Percentiles rank a stretch among this genome's conserved stretches.
Evolutionary conservation across 108 stramenopile species (phyloP).

Genomic region (Nitzschia sp.): DNA sequence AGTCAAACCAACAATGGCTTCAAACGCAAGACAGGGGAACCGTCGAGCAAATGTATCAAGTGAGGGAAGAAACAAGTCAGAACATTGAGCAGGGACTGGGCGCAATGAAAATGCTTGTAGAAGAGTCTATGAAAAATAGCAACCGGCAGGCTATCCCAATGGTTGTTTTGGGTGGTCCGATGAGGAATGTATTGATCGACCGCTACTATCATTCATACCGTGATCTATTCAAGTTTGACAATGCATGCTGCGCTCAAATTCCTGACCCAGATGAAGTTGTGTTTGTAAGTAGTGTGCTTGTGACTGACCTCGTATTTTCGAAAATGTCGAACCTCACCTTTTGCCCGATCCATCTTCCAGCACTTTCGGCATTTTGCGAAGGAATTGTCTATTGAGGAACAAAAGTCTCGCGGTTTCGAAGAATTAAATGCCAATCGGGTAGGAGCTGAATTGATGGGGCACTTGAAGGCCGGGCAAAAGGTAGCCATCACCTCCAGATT

Average conservation of each 20-base stretch:
- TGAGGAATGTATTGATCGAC: constrained; percentile 14
- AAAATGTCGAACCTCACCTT: neutral
- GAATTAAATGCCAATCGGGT: constrained; percentile 40
- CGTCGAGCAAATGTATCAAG: neutral
- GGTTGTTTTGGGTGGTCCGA: constrained; percentile 11
- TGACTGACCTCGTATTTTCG: neutral
- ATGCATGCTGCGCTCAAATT: constrained; percentile 22
- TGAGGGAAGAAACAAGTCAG: neutral
- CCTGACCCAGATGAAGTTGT: constrained; percentile 52
- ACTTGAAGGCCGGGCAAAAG: constrained; percentile 42
- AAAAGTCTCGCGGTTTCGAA: constrained; percentile 41
- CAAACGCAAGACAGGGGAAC: neutral
- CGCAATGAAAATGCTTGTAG: constrained; percentile 13
- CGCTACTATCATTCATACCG: constrained; percentile 22
- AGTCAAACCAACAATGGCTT: constrained; percentile 14
- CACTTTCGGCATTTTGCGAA: constrained; percentile 50
- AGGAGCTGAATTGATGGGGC: constrained; percentile 24
- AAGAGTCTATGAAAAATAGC: constrained; percentile 1
- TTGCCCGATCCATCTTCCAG: neutral
- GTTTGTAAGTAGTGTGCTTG: constrained; percentile 22
- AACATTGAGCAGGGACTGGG: constrained; percentile 1
- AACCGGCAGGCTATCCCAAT: constrained; percentile 19
- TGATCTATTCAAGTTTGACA: constrained; percentile 38
- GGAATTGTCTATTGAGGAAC: constrained; percentile 35
- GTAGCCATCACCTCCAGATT: constrained; percentile 43